These are phyloP conservation scores for Colletotrichum tropicicola DNA, from an alignment of 2,329 filamentous ascomycete genomes.

Conservation along the genomic window DNA sequence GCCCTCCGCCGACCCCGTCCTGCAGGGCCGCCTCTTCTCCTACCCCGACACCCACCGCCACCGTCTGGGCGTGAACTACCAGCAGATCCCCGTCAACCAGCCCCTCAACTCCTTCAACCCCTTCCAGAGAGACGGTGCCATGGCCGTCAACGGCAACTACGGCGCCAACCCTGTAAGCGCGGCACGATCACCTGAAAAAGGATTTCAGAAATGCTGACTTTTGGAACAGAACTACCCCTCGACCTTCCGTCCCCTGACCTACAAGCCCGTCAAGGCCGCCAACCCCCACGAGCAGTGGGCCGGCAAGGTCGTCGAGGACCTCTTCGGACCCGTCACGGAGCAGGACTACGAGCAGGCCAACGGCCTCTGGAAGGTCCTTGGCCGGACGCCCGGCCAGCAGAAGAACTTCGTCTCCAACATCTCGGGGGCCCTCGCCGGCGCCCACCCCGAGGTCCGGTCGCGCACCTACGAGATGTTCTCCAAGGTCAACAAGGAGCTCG, in stretches of 20 bases:
- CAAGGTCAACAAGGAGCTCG: constrained; percentile 63
- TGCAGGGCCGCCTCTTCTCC: constrained; percentile 68
- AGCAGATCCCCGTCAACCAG: constrained; percentile 70
- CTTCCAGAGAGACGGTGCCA: constrained; percentile 77
- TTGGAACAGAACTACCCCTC: constrained; percentile 57
- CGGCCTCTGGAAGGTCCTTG: constrained; percentile 58
- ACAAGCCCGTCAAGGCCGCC: constrained; percentile 50
- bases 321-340: constrained; percentile 55
- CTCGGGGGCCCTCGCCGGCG: constrained; percentile 62
- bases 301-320: constrained; percentile 51
- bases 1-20: constrained; percentile 68
- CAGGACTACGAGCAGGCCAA: constrained; percentile 61
- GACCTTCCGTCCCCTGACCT: constrained; percentile 52
- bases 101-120: constrained; percentile 68
- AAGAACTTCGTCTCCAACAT: constrained; percentile 69
- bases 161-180: constrained; percentile 57
- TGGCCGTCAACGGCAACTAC: constrained; percentile 74
- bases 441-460: constrained; percentile 62
- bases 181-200: too few species aligned
- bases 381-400: constrained; percentile 63
- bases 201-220: background rate
- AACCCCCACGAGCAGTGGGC: constrained; percentile 58
- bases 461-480: constrained; percentile 70
- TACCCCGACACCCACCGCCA: constrained; percentile 72
- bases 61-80: constrained; percentile 70